Conservation (phyloP, 164 flowering plant genomes). For the Platanus orientalis region DNA sequence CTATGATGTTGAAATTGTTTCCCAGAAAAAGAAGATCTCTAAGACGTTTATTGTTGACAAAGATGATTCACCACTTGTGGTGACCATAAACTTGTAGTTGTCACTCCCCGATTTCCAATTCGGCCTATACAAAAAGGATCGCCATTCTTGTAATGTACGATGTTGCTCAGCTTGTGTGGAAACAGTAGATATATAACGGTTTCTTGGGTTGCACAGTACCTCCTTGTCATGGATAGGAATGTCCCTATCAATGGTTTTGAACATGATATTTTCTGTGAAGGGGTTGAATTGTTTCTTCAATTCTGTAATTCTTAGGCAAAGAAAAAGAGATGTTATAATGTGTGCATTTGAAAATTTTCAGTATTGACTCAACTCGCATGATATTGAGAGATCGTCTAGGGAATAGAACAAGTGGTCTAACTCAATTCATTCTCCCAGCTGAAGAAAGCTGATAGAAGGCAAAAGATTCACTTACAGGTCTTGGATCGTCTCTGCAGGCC, state of each 20-base stretch:
- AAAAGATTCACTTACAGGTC: too few relatives aligned
- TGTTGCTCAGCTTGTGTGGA: background rate
- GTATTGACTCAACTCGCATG: too few relatives aligned
- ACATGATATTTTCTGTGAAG: background rate
- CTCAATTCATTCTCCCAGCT: too few relatives aligned
- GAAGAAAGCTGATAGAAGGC: too few relatives aligned
- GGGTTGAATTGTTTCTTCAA: background rate
- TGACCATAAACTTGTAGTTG: slow-evolving; percentile 48
- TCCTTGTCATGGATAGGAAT: too few relatives aligned
- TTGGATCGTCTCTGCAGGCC: too few relatives aligned
- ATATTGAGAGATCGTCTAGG: too few relatives aligned
- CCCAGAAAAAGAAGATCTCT: slow-evolving; percentile 26
- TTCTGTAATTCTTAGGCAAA: background rate
- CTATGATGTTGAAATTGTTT: slow-evolving; percentile 44
- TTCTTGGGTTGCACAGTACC: too few relatives aligned
- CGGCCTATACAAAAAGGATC: too few relatives aligned
- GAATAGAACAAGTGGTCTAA: too few relatives aligned
- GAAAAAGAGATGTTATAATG: background rate
- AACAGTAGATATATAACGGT: too few relatives aligned
- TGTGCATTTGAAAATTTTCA: too few relatives aligned
- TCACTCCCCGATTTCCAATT: background rate
- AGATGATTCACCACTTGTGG: slow-evolving; percentile 50
- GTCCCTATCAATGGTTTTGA: background rate
- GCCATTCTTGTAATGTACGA: background rate
- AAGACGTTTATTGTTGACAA: slow-evolving; percentile 72